Base-by-base conservation (phyloP, 441 rosid genomes). In the Euphorbia celastroides region DNA sequence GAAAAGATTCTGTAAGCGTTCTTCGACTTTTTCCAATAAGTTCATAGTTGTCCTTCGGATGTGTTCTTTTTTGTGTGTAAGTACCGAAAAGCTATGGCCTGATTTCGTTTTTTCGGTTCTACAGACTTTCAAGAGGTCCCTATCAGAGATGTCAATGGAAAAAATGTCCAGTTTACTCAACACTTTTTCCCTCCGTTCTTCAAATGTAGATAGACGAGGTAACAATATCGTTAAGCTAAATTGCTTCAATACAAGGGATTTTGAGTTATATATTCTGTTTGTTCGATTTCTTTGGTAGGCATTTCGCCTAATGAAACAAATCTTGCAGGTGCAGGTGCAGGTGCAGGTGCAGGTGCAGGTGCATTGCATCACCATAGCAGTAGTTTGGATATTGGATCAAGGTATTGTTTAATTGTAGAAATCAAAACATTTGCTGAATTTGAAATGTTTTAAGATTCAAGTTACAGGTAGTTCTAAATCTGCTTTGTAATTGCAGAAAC, bases 111-210 rank as follows among this genome's bases (percentile, higher is more conserved):
- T 56, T 73, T 51, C 31, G 59, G 67, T 9, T 36, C 63, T 76
- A 38, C 66, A 87, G 96, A 46, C 75, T 73, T 78, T 80, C 74
- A 88, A 79, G 78, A 84, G 86, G 75, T 91, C 99, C 66, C 72
- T 94, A 70, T 88, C 98, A 58, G 98, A 86, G 82, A 34, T 70
- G 69, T 80, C 97, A 25, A 17, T 94, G 75, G 96, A 89, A 52
- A 79, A 88, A 57, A 80, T 92, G 94, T 86, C 92, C 20, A 75
- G 74, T 72, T 81, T 94, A 77, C 58, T 94, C 67, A 81, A 84
- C 69, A 86, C 96, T 62, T 71, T 93, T 62, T 79, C 95, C 12
- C 42, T 71, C 74, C 79, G 77, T 70, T 66, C 92, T 44, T 74
- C 82, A 50, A 81, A 67, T 52, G 94, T 86, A 56, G 83, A 81